Percentiles rank a stretch among this genome's conserved stretches.
Conservation (phyloP, 495 filamentous ascomycete genomes). For the Usnea hakonensis region DNA sequence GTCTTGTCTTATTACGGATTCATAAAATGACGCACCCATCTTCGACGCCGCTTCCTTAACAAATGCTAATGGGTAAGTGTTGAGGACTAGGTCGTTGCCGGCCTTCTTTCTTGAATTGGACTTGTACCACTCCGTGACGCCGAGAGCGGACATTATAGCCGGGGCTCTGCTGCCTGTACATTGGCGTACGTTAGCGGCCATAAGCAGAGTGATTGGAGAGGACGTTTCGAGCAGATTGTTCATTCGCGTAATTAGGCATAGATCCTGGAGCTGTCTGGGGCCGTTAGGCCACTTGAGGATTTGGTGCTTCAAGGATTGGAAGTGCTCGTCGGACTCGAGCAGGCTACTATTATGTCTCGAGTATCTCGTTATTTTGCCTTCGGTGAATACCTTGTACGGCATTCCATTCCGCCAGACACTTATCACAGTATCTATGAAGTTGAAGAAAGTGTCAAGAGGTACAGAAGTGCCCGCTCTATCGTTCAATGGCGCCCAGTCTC, state of each 20-base stretch:
- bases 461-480: neutral
- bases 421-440: neutral
- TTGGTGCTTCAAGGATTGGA: neutral
- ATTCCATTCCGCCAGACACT: neutral
- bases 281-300: neutral
- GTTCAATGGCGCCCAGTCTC: neutral
- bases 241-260: neutral
- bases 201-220: neutral
- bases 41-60: conserved; percentile 4
- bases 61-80: conserved; percentile 1
- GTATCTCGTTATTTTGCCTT: neutral
- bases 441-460: neutral
- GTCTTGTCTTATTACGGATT: neutral
- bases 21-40: conserved; percentile 1
- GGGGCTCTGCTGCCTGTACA: conserved; percentile 1
- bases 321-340: neutral
- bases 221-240: neutral
- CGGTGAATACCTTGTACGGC: neutral
- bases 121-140: conserved; percentile 4
- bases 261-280: neutral
- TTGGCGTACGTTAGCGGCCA: conserved; percentile 1
- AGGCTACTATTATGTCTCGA: neutral
- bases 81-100: conserved; percentile 1
- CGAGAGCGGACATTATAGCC: conserved; percentile 8
- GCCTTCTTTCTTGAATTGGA: neutral